Conservation (phyloP, 2,329 filamentous ascomycete genomes). For the Myriosclerotinia curreyana region DNA sequence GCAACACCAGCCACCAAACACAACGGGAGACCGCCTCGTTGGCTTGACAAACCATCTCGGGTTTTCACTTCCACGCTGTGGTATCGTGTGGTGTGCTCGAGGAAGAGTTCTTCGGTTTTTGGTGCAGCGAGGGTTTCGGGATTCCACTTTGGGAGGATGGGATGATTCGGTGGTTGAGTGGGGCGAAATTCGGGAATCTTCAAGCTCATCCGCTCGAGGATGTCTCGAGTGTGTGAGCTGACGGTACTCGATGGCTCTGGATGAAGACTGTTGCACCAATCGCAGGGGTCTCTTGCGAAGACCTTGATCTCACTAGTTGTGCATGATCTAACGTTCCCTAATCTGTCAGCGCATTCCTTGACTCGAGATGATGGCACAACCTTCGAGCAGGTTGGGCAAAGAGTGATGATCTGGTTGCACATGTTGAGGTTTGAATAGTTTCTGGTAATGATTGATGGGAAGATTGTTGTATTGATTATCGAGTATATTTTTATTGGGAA, state of each 20-base stretch:
- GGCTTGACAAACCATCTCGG: conserved; percentile 5
- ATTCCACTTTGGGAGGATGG: background rate
- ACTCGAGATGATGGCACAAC: background rate
- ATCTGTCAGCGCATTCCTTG: background rate
- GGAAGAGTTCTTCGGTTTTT: background rate
- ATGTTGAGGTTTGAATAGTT: background rate
- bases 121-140: background rate
- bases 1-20: conserved; percentile 2
- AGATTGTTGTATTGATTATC: background rate
- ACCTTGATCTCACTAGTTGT: background rate
- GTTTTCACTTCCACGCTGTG: background rate
- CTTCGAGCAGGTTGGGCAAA: conserved; percentile 1
- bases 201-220: background rate
- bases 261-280: background rate
- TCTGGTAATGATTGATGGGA: background rate
- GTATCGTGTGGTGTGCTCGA: background rate
- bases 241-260: background rate
- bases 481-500: background rate
- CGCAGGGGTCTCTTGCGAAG: background rate
- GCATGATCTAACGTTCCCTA: background rate
- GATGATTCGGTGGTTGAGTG: background rate
- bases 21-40: background rate
- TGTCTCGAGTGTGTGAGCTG: background rate
- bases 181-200: conserved; percentile 7
- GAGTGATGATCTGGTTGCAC: background rate